Percentiles rank a stretch among this genome's conserved stretches.
Evolutionary conservation across 768 basidiomycete species (phyloP).

Genomic region (Podaxis sp.): DNA sequence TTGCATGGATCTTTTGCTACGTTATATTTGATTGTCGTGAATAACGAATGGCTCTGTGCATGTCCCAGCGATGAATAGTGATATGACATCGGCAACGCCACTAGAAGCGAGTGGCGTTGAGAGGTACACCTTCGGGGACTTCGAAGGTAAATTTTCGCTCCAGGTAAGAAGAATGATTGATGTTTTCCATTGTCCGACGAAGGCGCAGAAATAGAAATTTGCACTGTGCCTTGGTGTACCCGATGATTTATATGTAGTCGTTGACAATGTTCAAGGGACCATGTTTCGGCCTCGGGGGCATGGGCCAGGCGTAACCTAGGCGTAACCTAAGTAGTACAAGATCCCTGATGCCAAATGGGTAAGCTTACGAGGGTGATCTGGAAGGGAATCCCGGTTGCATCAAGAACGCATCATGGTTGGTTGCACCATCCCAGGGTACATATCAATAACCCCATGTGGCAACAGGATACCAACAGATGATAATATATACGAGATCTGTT

Average conservation of each 20-base stretch:
- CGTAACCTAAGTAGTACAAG: background rate
- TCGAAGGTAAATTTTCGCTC: background rate
- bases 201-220: background rate
- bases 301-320: background rate
- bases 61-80: background rate
- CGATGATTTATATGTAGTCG: background rate
- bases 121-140: background rate
- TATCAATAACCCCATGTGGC: slow-evolving; percentile 8
- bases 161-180: background rate
- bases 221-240: background rate
- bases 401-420: background rate
- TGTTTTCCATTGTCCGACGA: background rate
- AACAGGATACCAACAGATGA: slow-evolving; percentile 5
- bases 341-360: background rate
- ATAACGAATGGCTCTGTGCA: background rate
- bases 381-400: slow-evolving; percentile 1
- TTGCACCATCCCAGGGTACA: slow-evolving; percentile 1
- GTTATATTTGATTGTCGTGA: background rate
- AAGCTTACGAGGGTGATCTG: background rate
- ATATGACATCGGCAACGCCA: background rate
- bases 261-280: background rate
- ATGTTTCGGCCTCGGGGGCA: background rate
- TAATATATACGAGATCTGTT: slow-evolving; percentile 6
- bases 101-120: slow-evolving; percentile 1
- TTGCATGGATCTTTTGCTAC: background rate